phyloP scores from a whole-genome alignment of 1,139 yeast species.

The Suhomyces anneliseae region DNA sequence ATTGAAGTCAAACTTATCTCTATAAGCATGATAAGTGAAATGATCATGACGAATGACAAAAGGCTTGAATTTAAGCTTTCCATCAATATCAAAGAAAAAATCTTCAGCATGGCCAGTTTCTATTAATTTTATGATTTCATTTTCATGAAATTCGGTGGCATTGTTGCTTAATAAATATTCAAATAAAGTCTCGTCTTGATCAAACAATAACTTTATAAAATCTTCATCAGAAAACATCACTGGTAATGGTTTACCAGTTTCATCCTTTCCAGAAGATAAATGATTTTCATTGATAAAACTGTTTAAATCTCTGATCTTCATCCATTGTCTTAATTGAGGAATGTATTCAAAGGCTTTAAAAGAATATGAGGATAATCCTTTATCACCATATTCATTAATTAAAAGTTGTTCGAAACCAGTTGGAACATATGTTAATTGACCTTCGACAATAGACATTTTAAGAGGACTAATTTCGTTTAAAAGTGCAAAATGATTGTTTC shows the following conservation, averaged over 20 bases:
- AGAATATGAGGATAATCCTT: conserved; percentile 15
- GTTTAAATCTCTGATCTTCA: conserved; percentile 19
- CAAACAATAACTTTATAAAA: conserved; percentile 25
- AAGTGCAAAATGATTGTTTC: conserved; percentile 20
- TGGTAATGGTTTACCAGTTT: conserved; percentile 14
- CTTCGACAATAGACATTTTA: conserved; percentile 31
- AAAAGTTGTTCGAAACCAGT: conserved; percentile 27
- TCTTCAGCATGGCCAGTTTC: conserved; percentile 17
- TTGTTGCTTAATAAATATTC: conserved; percentile 33
- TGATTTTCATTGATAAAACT: conserved; percentile 16
- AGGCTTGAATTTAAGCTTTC: conserved; percentile 10
- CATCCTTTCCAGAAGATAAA: conserved; percentile 5
- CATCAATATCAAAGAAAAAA: conserved; percentile 16
- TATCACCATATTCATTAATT: conserved; percentile 29
- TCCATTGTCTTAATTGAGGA: conserved; percentile 33
- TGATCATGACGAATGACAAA: conserved; percentile 28
- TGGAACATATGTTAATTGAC: conserved; percentile 36
- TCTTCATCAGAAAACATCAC: conserved; percentile 30
- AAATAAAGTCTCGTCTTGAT: conserved; percentile 21
- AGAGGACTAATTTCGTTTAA: conserved; percentile 35
- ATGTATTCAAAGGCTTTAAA: conserved; percentile 15
- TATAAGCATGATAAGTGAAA: conserved; percentile 16
- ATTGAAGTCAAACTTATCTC: conserved; percentile 7
- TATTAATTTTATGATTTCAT: conserved; percentile 25
- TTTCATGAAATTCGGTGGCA: conserved; percentile 32